A percentile compares a stretch with the other conserved stretches of the same genome.
These are phyloP conservation scores for Cylindrotheca fusiformis DNA, from an alignment of 108 stramenopile genomes.

Conservation along the genomic window DNA sequence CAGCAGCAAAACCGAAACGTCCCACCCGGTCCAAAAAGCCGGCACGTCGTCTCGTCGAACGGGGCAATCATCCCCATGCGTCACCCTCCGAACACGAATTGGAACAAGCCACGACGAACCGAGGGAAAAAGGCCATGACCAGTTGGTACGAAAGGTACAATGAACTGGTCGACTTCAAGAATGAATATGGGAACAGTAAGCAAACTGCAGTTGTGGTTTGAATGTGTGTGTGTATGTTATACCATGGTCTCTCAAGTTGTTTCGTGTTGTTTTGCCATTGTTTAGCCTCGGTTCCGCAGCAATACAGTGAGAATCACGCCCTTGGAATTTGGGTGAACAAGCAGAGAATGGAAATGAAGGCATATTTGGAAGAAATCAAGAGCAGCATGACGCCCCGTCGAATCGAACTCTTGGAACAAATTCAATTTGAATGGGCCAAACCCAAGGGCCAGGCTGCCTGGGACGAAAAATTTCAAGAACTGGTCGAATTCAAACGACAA, in stretches of 20 bases:
- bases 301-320: constrained; percentile 33
- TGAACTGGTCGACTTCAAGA: constrained; percentile 35
- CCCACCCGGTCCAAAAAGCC: neutral
- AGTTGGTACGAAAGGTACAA: constrained; percentile 46
- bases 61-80: neutral
- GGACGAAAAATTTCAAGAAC: constrained; percentile 46
- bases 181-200: constrained; percentile 45
- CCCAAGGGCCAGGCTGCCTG: constrained; percentile 54
- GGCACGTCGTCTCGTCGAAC: neutral
- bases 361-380: constrained; percentile 29
- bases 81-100: constrained; percentile 19
- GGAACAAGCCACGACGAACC: constrained; percentile 17
- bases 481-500: constrained; percentile 32
- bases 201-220: neutral
- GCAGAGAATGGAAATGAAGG: constrained; percentile 66
- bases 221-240: too few relatives aligned
- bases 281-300: constrained; percentile 54
- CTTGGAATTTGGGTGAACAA: constrained; percentile 63
- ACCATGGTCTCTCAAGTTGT: neutral
- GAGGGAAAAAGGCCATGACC: constrained; percentile 25
- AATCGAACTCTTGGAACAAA: constrained; percentile 29
- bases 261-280: neutral
- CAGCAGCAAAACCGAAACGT: neutral
- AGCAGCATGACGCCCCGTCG: constrained; percentile 42
- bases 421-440: constrained; percentile 62